phyloP scores from a whole-genome alignment of 805 yeast genomes.

The Pichia deserticola region DNA sequence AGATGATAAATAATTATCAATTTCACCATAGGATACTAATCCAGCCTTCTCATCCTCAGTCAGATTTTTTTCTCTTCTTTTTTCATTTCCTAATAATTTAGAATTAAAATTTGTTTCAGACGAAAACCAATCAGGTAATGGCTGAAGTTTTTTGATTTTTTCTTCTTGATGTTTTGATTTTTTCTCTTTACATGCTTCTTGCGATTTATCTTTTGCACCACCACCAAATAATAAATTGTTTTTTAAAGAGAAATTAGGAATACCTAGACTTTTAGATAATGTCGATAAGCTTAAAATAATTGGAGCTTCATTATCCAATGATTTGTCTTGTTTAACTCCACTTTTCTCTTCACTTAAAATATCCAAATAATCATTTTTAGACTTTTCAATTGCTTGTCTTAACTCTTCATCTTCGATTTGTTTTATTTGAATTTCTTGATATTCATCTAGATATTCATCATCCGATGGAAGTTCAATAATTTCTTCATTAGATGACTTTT shows the following conservation, averaged over 20 bases:
- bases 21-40: slow-evolving; percentile 44
- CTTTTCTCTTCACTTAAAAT: slow-evolving; percentile 20
- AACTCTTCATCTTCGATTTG: slow-evolving; percentile 26
- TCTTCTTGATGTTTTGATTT: slow-evolving; percentile 6
- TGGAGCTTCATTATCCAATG: slow-evolving; percentile 14
- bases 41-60: slow-evolving; percentile 42
- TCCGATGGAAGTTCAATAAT: slow-evolving; percentile 16
- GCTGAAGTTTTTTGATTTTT: slow-evolving; percentile 13
- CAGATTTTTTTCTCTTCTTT: background rate
- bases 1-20: slow-evolving; percentile 23
- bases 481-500: background rate
- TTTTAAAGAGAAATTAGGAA: slow-evolving; percentile 12
- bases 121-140: slow-evolving; percentile 31
- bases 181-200: slow-evolving; percentile 2
- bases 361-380: slow-evolving; percentile 34
- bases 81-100: background rate
- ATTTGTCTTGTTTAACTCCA: background rate
- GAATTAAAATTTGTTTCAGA: slow-evolving; percentile 13
- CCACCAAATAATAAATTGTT: slow-evolving; percentile 11
- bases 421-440: slow-evolving; percentile 12
- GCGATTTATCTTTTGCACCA: background rate
- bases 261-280: slow-evolving; percentile 12
- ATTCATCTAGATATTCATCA: slow-evolving; percentile 9
- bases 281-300: slow-evolving; percentile 17
- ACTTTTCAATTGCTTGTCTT: slow-evolving; percentile 39